Percentiles rank a stretch among this genome's conserved stretches.
These are phyloP conservation scores for Neurospora sp. DNA, from an alignment of 495 filamentous ascomycete species.

Conservation along the genomic window DNA sequence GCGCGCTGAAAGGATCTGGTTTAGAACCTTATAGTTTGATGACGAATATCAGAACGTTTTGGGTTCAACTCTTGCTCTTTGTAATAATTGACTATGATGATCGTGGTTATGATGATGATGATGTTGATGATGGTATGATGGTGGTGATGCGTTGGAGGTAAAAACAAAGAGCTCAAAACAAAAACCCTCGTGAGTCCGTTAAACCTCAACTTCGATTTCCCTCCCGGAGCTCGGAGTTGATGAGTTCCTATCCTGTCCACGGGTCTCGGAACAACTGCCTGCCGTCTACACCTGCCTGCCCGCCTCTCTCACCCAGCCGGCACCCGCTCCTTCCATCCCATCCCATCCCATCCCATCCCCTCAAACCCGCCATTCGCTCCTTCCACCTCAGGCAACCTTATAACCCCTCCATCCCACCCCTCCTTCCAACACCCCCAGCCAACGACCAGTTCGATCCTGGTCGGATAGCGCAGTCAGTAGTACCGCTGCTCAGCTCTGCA, in stretches of 20 bases:
- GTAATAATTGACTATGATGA: no score
- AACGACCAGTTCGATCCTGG: not conserved
- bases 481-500: not conserved
- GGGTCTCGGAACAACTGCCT: no score
- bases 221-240: no score
- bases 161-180: no score
- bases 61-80: not conserved
- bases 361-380: no score
- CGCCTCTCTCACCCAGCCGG: not conserved
- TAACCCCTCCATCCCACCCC: not conserved
- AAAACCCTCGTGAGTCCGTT: no score
- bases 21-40: not conserved
- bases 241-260: no score
- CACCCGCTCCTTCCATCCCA: not conserved
- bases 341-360: not conserved
- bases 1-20: not conserved
- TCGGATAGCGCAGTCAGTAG: not conserved
- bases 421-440: not conserved
- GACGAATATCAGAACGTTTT: not conserved
- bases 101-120: no score
- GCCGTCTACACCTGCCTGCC: no score
- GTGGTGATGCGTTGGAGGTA: not conserved
- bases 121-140: no score
- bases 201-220: no score
- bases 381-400: no score